Evolutionary conservation across 179 eudicot species (phyloP), one percentile per base, ranked within the genome.

Genomic region (Amaranthus tricolor): DNA sequence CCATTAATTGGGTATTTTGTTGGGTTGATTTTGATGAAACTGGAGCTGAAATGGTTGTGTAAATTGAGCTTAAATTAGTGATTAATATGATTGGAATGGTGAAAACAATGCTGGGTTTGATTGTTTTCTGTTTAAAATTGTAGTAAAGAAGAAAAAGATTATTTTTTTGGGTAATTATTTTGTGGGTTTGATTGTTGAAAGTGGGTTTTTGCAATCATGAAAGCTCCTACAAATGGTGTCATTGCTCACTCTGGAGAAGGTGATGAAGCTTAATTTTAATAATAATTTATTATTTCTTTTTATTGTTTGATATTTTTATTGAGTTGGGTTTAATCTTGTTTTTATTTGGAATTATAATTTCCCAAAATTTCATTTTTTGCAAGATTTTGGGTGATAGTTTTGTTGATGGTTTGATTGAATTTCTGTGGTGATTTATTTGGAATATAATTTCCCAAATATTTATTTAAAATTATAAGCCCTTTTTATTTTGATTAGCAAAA

Each of bases 191-290:
- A 31, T 31, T 31, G 3, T 31, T 31, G 40, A 31, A 31, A 31
- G 40, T 31, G 40, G 40, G 40, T 1, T 24, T 16, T 65, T 55
- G 60, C 51, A 58, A 69, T 79, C 45, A 90, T 88, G 96, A 90
- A 86, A 82, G 84, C 87, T 80, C 96, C 92, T 24, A 72, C 93
- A 64, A 89, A 86, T 81, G 93, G 90, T 17, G 85, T 79, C 86
- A 66, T 86, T 71, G 54, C 88, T 58, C 86, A 82, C 78, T 52
- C 93, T n/a, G 83, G 68, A 75, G 97, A 92, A 84, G 97, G 97
- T 75, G 76, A 77, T 77, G 7, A 0, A 62, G 17, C 6, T 78
- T 31, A 19, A 40, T 49, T 45, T 13, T 31, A 31, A 31, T 31
- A 24, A 24, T 44, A 12, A 5, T 45, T 52, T 50, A 6, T 17